Evolutionary conservation across 2,329 filamentous ascomycete genomes (phyloP), one percentile per base, ranked within the genome.

Genomic region (Pseudogymnoascus verrucosus): DNA sequence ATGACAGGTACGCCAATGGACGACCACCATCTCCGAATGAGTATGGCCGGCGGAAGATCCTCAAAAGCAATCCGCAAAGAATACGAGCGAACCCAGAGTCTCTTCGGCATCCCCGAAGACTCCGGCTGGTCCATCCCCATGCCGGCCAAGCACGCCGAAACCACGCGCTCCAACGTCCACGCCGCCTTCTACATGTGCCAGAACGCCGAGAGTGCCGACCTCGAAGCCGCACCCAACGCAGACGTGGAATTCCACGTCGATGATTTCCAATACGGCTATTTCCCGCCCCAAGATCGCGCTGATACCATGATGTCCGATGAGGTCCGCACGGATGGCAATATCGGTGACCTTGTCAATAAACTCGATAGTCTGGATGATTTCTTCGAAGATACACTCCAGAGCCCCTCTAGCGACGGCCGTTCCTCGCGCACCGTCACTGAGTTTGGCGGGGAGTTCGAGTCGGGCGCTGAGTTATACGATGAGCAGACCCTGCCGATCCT

Each of bases 121-220:
- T 95, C 91, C 14, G 95, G 95, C 1, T 99, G 95, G 95, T 95
- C 95, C 0, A 91, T 99, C 51, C 93, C 95, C 0, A 86, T 96
- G 73, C 95, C 95, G 14, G 93, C 93, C 0, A 89, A 90, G 63
- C 93, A 96, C 77, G 95, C 93, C 0, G 88, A 89, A 62, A 85
- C 87, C 36, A 98, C 95, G 3, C 84, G 95, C 64, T 85, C 88
- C 64, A 99, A 99, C 70, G 95, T 99, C 2, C 93, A 98, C 74
- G 91, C 93, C 0, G 93, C 95, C 0, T 98, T 97, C 76, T 96
- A 96, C 76, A 96, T 93, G 67, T 97, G 93, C 71, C 89, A 91
- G 62, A 89, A 85, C 66, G 81, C 84, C 3, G 81, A 84, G 62
- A 78, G 78, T 23, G 82, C 87, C 67, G 71, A 79, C 34, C 78